Conservation (phyloP, 2,329 filamentous ascomycete species). For the Nothopassalora personata region DNA sequence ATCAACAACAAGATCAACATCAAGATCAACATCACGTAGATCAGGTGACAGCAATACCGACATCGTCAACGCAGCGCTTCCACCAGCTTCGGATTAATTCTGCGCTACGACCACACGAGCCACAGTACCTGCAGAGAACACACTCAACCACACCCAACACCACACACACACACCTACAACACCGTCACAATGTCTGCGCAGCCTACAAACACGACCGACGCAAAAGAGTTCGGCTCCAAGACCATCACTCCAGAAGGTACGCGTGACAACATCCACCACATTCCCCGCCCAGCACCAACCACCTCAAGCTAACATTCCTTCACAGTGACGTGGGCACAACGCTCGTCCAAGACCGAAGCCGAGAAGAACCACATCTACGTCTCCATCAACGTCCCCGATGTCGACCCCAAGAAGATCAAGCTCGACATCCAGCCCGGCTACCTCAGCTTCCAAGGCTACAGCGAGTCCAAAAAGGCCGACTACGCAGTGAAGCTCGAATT, state of each 20-base stretch:
- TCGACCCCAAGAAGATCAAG: constrained; percentile 68
- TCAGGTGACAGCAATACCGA: background rate
- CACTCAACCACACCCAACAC: background rate
- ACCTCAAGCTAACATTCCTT: constrained; percentile 18
- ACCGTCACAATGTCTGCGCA: constrained; percentile 26
- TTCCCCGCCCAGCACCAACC: background rate
- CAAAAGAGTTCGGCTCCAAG: constrained; percentile 30
- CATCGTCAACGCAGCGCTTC: background rate
- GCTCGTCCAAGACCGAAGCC: constrained; percentile 72
- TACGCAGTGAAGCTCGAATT: constrained; percentile 85
- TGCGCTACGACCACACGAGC: constrained; percentile 3
- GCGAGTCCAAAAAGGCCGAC: constrained; percentile 74
- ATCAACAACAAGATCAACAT: background rate
- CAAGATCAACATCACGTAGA: background rate
- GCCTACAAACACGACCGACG: constrained; percentile 32
- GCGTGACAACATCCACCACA: background rate
- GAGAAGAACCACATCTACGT: constrained; percentile 94
- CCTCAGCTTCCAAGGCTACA: constrained; percentile 77
- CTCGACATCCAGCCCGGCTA: constrained; percentile 74
- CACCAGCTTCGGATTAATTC: constrained; percentile 13
- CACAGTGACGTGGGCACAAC: constrained; percentile 94
- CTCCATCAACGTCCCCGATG: constrained; percentile 83
- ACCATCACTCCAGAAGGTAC: constrained; percentile 36
- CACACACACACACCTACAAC: constrained; percentile 7
- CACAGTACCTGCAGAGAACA: background rate